Percentiles rank a stretch among this genome's conserved stretches.
Conservation (phyloP, 164 flowering plant species). For the Kingdonia uniflora region DNA sequence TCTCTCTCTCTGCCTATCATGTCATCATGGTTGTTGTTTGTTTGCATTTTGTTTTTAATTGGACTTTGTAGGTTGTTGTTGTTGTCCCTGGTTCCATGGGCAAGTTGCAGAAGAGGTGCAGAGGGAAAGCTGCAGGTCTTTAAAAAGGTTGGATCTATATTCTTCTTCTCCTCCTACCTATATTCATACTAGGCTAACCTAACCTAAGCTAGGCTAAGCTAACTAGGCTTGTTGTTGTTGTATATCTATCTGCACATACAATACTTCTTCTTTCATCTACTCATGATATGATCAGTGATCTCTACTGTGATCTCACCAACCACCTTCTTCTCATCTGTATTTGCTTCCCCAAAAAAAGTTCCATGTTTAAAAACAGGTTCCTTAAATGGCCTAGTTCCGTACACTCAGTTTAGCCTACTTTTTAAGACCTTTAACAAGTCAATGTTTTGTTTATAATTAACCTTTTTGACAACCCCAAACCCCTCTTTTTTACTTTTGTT, state of each 20-base stretch:
- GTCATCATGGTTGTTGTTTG: conserved; percentile 1
- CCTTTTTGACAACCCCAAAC: not conserved
- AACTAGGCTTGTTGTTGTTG: too few species aligned
- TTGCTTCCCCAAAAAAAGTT: conserved; percentile 1
- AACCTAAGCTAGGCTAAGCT: too few species aligned
- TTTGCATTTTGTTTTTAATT: conserved; percentile 11
- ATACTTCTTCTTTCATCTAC: conserved; percentile 4
- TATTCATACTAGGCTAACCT: too few species aligned
- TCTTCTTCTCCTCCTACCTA: not conserved
- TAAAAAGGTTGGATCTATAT: conserved; percentile 24
- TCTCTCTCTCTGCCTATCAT: not conserved
- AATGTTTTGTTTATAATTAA: not conserved
- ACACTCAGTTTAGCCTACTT: conserved; percentile 7
- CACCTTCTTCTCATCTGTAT: conserved; percentile 2
- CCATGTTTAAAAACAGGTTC: too few species aligned
- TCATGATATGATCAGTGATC: too few species aligned
- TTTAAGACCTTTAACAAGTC: conserved; percentile 1
- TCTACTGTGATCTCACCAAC: too few species aligned
- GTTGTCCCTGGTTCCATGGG: conserved; percentile 42
- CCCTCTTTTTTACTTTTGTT: too few species aligned
- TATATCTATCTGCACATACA: too few species aligned
- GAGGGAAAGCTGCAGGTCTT: conserved; percentile 19
- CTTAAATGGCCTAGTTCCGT: conserved; percentile 4
- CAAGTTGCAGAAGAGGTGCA: conserved; percentile 27
- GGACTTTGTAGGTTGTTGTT: conserved; percentile 30